These are phyloP conservation scores for Hypoxylon sp. DNA, from an alignment of 2,329 filamentous ascomycete genomes.

Conservation along the genomic window DNA sequence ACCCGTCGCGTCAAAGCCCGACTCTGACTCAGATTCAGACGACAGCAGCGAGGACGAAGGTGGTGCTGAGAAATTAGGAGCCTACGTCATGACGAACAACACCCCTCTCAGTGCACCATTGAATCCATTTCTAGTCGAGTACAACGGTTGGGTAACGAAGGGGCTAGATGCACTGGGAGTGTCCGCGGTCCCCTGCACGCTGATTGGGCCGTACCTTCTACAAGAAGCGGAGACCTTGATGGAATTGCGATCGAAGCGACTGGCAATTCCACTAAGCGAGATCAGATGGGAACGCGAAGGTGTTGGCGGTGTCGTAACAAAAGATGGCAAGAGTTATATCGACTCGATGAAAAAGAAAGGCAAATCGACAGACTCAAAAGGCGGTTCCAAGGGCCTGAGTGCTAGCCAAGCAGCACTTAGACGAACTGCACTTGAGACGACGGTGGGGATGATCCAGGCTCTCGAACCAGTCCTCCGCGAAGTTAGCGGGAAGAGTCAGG, in stretches of 20 bases:
- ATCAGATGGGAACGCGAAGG: slow-evolving; percentile 89
- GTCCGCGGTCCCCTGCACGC: slow-evolving; percentile 81
- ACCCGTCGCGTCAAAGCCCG: slow-evolving; percentile 43
- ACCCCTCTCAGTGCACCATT: slow-evolving; percentile 85
- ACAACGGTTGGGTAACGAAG: slow-evolving; percentile 85
- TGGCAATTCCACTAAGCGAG: slow-evolving; percentile 90
- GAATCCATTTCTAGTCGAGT: slow-evolving; percentile 86
- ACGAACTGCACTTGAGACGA: slow-evolving; percentile 83
- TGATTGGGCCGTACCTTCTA: slow-evolving; percentile 81
- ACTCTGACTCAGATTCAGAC: slow-evolving; percentile 53
- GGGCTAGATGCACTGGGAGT: slow-evolving; percentile 81
- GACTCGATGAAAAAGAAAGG: slow-evolving; percentile 67
- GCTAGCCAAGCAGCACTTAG: slow-evolving; percentile 80
- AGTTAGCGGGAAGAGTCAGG: slow-evolving; percentile 86
- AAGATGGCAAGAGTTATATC: slow-evolving; percentile 72
- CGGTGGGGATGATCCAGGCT: slow-evolving; percentile 86
- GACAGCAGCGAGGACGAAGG: slow-evolving; percentile 68
- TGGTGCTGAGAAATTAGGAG: slow-evolving; percentile 77
- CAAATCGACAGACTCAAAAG: slow-evolving; percentile 55
- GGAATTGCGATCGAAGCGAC: slow-evolving; percentile 78
- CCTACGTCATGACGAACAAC: slow-evolving; percentile 85
- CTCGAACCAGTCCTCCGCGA: slow-evolving; percentile 87
- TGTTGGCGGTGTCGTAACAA: slow-evolving; percentile 73
- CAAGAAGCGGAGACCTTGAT: slow-evolving; percentile 81
- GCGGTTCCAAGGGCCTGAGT: slow-evolving; percentile 68